phyloP scores from a whole-genome alignment of 345 rosid species.

The Populus nigra region DNA sequence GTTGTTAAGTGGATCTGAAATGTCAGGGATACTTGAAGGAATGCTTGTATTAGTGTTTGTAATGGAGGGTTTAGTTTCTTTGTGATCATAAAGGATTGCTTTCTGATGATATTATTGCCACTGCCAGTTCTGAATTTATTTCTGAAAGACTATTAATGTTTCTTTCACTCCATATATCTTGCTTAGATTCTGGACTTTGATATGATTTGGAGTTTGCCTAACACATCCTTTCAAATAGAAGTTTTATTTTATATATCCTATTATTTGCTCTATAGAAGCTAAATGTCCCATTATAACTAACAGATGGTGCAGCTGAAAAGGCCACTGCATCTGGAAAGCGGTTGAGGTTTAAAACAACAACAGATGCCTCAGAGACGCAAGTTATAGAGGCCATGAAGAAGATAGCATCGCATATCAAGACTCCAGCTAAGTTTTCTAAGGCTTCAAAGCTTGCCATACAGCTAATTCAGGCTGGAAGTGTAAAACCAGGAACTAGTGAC shows the following conservation, averaged over 20 bases:
- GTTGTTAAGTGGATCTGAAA: not conserved
- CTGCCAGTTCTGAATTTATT: no score
- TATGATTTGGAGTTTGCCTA: no score
- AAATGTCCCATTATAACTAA: slow-evolving; percentile 4
- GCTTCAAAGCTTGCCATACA: slow-evolving; percentile 92
- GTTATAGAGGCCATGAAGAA: slow-evolving; percentile 88
- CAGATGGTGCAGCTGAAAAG: slow-evolving; percentile 41
- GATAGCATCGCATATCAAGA: slow-evolving; percentile 83
- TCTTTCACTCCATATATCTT: no score
- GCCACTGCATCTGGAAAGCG: slow-evolving; percentile 28
- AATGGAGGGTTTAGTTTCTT: not conserved
- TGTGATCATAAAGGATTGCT: no score
- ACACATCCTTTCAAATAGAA: not conserved
- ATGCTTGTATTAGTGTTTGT: not conserved
- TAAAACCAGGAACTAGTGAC: slow-evolving; percentile 72
- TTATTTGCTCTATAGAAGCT: not conserved
- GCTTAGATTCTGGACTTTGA: no score
- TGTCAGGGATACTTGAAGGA: not conserved
- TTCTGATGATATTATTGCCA: no score
- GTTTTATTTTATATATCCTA: not conserved
- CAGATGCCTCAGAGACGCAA: slow-evolving; percentile 82
- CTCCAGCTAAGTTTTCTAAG: slow-evolving; percentile 68
- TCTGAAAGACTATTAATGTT: no score
- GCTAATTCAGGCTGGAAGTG: slow-evolving; percentile 83
- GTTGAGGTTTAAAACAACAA: slow-evolving; percentile 82